phyloP scores from a whole-genome alignment of 139 green algal genomes.

The Nannochloris sp. region DNA sequence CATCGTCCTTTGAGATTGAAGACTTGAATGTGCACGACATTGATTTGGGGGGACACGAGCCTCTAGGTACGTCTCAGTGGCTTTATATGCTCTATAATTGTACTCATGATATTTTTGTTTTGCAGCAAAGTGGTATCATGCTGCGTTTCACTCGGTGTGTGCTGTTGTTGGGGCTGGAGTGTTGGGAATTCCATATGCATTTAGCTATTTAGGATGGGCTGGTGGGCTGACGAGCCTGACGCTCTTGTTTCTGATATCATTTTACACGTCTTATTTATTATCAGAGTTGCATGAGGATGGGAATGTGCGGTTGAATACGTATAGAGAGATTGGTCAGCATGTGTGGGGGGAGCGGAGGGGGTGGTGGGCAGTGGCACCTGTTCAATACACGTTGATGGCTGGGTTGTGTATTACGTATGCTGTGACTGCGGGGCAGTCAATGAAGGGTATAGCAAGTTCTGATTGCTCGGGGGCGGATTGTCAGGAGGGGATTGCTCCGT shows the following conservation, averaged over 20 bases:
- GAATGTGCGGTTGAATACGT: conserved; percentile 33
- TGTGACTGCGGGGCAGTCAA: conserved; percentile 48
- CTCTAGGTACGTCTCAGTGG: neutral
- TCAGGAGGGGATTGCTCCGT: conserved; percentile 16
- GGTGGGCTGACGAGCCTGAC: conserved; percentile 25
- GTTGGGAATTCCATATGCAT: conserved; percentile 45
- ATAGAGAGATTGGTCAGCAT: conserved; percentile 35
- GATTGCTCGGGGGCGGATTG: conserved; percentile 23
- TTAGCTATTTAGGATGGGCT: conserved; percentile 42
- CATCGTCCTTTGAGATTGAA: too few species aligned
- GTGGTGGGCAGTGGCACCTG: neutral
- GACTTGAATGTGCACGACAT: too few species aligned
- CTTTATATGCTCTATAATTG: neutral
- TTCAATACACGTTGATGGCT: conserved; percentile 37
- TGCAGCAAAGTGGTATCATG: conserved; percentile 38
- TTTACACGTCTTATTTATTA: conserved; percentile 48
- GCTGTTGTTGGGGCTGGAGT: conserved; percentile 47
- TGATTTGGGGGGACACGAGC: neutral
- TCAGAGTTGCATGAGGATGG: conserved; percentile 40
- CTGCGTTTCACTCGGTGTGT: conserved; percentile 43
- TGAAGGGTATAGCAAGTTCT: conserved; percentile 25
- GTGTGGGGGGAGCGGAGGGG: conserved; percentile 21
- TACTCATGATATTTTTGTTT: neutral
- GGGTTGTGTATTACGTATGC: conserved; percentile 49
- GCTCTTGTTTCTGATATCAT: conserved; percentile 13